Evolutionary conservation across 257 asterid species (phyloP).

Genomic region (Henckelia pumila): DNA sequence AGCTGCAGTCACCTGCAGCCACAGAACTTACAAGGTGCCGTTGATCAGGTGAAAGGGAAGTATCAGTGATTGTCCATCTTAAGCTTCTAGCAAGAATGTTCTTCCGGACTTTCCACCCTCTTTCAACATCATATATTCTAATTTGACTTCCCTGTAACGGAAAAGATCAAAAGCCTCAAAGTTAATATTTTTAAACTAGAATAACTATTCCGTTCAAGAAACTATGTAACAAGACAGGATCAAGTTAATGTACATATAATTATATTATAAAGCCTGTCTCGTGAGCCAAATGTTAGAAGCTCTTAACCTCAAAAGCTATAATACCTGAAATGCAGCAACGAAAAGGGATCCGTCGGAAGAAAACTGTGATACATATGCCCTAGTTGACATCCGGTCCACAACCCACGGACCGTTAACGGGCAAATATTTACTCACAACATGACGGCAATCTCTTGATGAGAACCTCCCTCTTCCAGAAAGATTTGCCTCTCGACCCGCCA

Average conservation of each 20-base stretch:
- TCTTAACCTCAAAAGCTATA: neutral
- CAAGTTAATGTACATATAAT: neutral
- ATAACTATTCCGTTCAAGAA: neutral
- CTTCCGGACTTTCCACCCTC: constrained; percentile 87
- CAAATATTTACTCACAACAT: constrained; percentile 66
- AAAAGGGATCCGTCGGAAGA: constrained; percentile 81
- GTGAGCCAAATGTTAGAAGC: neutral
- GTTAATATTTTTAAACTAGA: neutral
- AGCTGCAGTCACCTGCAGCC: constrained; percentile 7
- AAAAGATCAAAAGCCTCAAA: constrained; percentile 2
- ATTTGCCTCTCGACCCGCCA: constrained; percentile 77
- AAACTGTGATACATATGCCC: constrained; percentile 88
- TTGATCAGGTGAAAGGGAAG: constrained; percentile 77
- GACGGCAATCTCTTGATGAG: constrained; percentile 66
- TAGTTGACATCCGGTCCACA: constrained; percentile 74
- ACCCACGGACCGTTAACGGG: constrained; percentile 66
- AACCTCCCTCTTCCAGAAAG: constrained; percentile 65
- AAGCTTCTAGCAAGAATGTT: constrained; percentile 69
- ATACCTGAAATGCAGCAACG: constrained; percentile 93
- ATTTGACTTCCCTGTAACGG: constrained; percentile 76
- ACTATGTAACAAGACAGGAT: neutral
- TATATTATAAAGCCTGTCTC: neutral
- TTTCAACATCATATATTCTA: constrained; percentile 74
- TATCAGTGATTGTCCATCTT: constrained; percentile 91
- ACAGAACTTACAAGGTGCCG: constrained; percentile 59